phyloP scores from a whole-genome alignment of 2,329 filamentous ascomycete species.

The Hypoxylon sp. region DNA sequence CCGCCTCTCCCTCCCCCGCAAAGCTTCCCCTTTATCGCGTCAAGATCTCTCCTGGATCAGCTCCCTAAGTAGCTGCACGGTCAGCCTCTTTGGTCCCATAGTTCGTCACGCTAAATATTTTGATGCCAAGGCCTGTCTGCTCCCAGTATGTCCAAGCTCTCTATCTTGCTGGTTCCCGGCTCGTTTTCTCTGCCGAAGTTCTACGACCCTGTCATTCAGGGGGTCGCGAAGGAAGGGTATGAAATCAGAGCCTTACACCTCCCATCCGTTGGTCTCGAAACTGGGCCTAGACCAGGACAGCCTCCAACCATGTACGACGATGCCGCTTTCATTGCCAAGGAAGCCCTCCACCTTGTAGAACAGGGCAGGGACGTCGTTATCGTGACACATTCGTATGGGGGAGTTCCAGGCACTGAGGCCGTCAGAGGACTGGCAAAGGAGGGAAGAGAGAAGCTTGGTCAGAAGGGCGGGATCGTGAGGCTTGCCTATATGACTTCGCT shows the following conservation, averaged over 20 bases:
- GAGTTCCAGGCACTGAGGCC: conserved; percentile 42
- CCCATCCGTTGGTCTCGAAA: conserved; percentile 23
- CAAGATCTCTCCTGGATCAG: too few relatives aligned
- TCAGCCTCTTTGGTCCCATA: too few relatives aligned
- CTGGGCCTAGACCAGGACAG: conserved; percentile 7
- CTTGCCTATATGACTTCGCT: conserved; percentile 45
- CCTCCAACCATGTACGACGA: conserved; percentile 47
- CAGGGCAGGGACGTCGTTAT: conserved; percentile 34
- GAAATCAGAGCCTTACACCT: conserved; percentile 36
- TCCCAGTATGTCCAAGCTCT: conserved; percentile 36
- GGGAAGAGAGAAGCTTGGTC: conserved; percentile 45
- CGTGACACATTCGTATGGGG: conserved; percentile 42
- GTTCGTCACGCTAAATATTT: too few relatives aligned
- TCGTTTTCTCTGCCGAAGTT: conserved; percentile 31
- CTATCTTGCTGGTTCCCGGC: conserved; percentile 35
- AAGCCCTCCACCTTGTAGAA: conserved; percentile 48
- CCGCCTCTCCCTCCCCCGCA: too few relatives aligned
- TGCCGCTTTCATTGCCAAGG: conserved; percentile 44
- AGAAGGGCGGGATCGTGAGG: conserved; percentile 49
- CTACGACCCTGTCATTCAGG: conserved; percentile 31
- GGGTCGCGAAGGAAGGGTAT: conserved; percentile 30
- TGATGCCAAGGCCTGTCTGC: too few relatives aligned
- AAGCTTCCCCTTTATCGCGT: too few relatives aligned
- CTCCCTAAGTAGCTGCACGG: too few relatives aligned
- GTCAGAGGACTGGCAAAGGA: conserved; percentile 46